A percentile compares a stretch with the other conserved stretches of the same genome.
Conservation (phyloP, 805 yeast species). For the Pachysolen tannophilus region DNA sequence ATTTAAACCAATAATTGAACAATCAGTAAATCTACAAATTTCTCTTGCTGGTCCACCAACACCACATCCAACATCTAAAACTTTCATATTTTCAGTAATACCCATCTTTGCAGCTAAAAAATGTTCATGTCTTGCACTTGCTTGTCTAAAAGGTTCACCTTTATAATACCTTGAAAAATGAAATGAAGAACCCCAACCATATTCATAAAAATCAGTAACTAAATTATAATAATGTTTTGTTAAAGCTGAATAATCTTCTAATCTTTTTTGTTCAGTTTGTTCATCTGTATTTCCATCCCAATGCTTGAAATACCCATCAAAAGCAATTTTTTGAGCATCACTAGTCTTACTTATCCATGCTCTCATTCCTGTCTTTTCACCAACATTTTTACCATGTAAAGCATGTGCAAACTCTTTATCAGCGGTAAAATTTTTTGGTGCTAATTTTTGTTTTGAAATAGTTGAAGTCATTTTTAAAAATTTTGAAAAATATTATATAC, state of each 20-base stretch:
- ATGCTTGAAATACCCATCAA: constrained; percentile 86
- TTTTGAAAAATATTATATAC: too few species aligned
- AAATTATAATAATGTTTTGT: constrained; percentile 95
- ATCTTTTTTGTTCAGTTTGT: constrained; percentile 63
- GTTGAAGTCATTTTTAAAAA: constrained; percentile 2
- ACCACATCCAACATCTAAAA: constrained; percentile 97
- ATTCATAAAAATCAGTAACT: constrained; percentile 96
- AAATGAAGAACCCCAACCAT: constrained; percentile 99
- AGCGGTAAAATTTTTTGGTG: constrained; percentile 46
- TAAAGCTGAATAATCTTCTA: constrained; percentile 79
- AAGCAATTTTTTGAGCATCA: constrained; percentile 75
- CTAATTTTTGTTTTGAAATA: constrained; percentile 23
- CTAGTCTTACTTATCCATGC: constrained; percentile 76
- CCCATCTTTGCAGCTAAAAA: constrained; percentile 84
- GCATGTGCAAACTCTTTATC: constrained; percentile 77
- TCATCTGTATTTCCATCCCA: constrained; percentile 89
- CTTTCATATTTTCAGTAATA: constrained; percentile 71
- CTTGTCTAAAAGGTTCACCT: constrained; percentile 92
- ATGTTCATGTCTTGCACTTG: constrained; percentile 96
- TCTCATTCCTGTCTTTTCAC: constrained; percentile 57
- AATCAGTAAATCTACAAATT: constrained; percentile 84
- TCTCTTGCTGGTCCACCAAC: constrained; percentile 99
- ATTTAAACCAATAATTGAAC: constrained; percentile 82
- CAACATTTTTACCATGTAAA: constrained; percentile 72
- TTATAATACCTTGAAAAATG: constrained; percentile 91